phyloP scores from a whole-genome alignment of 2,329 filamentous ascomycete genomes.

The Exophiala spinifera region DNA sequence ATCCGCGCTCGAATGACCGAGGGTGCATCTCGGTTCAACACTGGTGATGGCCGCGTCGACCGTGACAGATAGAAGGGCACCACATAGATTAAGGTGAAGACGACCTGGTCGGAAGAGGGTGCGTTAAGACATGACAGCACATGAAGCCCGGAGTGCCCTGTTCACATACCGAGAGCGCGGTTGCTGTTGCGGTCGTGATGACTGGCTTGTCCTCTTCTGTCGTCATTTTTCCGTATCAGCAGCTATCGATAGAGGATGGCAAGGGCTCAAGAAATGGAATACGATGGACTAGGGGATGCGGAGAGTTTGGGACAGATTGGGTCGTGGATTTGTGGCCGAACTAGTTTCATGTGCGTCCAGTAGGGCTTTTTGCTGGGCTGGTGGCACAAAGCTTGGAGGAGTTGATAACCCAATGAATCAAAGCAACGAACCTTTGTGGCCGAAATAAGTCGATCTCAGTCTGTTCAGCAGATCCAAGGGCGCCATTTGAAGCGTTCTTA shows the following conservation, averaged over 20 bases:
- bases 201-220: slow-evolving; percentile 37
- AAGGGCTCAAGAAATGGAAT: background rate
- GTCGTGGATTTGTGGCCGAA: slow-evolving; percentile 7
- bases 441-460: slow-evolving; percentile 23
- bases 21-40: slow-evolving; percentile 79
- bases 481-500: slow-evolving; percentile 13
- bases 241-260: slow-evolving; percentile 16
- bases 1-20: slow-evolving; percentile 85
- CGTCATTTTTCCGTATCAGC: slow-evolving; percentile 12
- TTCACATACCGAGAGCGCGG: slow-evolving; percentile 39
- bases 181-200: slow-evolving; percentile 37
- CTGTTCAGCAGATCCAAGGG: slow-evolving; percentile 14
- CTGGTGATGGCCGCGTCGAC: slow-evolving; percentile 73
- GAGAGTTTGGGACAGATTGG: background rate
- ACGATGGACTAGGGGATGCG: background rate
- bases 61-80: slow-evolving; percentile 82
- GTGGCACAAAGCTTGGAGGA: too few species aligned
- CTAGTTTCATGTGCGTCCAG: slow-evolving; percentile 20
- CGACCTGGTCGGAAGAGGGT: slow-evolving; percentile 45
- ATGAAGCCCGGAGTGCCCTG: background rate
- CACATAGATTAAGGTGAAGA: slow-evolving; percentile 87
- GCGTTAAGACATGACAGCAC: background rate
- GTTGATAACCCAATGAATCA: slow-evolving; percentile 17
- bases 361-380: background rate
- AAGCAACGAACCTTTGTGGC: slow-evolving; percentile 22